Percentiles rank a stretch among this genome's conserved stretches.
Conservation (phyloP, 1,284 basidiomycete species). For the Pseudozyma sp. region DNA sequence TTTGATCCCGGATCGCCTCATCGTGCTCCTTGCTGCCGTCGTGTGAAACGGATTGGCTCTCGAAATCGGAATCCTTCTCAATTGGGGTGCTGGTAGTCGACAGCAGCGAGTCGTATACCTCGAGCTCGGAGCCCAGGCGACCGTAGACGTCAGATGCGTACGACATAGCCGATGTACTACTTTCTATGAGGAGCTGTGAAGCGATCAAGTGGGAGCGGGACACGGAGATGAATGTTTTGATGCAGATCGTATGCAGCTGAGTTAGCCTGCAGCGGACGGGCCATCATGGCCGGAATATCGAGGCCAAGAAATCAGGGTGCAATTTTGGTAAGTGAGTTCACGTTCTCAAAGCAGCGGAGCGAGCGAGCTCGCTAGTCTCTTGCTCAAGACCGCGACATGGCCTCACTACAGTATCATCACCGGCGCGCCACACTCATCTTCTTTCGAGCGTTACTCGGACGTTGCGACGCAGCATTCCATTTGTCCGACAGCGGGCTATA, state of each 20-base stretch:
- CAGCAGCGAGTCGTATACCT: slow-evolving; percentile 48
- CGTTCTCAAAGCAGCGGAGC: too few species aligned
- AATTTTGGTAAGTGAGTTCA: neutral
- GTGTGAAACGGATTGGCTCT: slow-evolving; percentile 2
- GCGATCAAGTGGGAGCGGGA: too few species aligned
- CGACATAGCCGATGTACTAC: slow-evolving; percentile 13
- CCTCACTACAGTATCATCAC: too few species aligned
- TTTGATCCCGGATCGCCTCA: slow-evolving; percentile 18
- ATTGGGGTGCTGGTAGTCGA: slow-evolving; percentile 28
- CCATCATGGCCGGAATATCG: neutral
- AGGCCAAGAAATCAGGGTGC: slow-evolving; percentile 1
- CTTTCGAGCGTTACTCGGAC: too few species aligned
- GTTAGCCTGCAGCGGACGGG: slow-evolving; percentile 6
- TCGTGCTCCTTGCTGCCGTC: slow-evolving; percentile 9
- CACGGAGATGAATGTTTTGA: neutral
- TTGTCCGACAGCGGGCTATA: too few species aligned
- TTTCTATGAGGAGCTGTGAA: neutral
- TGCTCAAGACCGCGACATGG: too few species aligned
- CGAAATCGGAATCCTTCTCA: slow-evolving; percentile 9
- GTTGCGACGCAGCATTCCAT: too few species aligned
- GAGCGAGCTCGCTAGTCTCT: too few species aligned
- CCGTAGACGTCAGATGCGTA: slow-evolving; percentile 44
- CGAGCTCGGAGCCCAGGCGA: slow-evolving; percentile 40
- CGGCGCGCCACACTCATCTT: too few species aligned
- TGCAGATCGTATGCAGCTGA: neutral